phyloP scores from a whole-genome alignment of 306 rosid genomes.

The Neltuma alba region DNA sequence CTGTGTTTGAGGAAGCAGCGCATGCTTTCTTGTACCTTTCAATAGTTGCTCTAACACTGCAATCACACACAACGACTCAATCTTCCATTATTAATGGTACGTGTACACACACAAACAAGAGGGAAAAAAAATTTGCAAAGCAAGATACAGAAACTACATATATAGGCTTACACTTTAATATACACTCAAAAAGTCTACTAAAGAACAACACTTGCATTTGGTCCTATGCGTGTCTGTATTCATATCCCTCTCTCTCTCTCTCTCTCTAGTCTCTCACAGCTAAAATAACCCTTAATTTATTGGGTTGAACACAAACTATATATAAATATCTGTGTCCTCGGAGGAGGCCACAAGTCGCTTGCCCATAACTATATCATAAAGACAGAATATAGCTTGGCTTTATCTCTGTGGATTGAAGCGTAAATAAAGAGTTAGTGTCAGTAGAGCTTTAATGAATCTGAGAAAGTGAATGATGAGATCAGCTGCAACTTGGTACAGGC shows the following conservation, averaged over 20 bases:
- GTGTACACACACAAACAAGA: not conserved
- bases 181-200: not conserved
- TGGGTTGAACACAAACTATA: not conserved
- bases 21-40: conserved; percentile 92
- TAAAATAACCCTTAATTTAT: not conserved
- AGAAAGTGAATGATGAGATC: conserved; percentile 36
- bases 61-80: not conserved
- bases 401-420: conserved; percentile 10
- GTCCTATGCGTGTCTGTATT: too few species aligned
- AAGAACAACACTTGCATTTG: not conserved
- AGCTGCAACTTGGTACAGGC: not conserved
- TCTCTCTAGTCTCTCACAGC: too few species aligned
- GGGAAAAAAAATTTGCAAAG: too few species aligned
- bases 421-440: conserved; percentile 27
- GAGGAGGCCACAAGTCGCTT: not conserved
- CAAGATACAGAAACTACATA: not conserved
- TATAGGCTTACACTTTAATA: not conserved
- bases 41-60: conserved; percentile 89
- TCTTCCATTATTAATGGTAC: not conserved
- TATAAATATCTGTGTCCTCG: not conserved
- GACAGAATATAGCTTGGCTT: conserved; percentile 7
- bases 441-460: conserved; percentile 3
- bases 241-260: not conserved
- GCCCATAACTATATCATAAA: not conserved
- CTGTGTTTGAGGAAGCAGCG: conserved; percentile 65